These are phyloP conservation scores for Jatropha curcas DNA, from an alignment of 345 rosid genomes.

Conservation along the genomic window DNA sequence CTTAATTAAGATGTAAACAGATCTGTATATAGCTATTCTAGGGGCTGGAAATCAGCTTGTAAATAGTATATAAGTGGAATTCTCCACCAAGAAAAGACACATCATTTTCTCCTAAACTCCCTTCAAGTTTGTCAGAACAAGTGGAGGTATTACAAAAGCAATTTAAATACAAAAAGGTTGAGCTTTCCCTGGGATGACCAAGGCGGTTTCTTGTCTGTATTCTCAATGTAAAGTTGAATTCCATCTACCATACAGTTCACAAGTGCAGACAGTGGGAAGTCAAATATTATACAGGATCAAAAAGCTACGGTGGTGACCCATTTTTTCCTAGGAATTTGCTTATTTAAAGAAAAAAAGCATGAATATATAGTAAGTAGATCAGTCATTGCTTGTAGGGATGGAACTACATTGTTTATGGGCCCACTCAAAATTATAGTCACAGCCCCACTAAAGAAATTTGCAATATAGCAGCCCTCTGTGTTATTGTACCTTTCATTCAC, in stretches of 20 bases:
- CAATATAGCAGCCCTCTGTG: too few relatives aligned
- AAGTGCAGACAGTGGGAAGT: background rate
- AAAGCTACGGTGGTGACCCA: background rate
- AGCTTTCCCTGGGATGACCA: background rate
- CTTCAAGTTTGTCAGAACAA: background rate
- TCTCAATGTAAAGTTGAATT: background rate
- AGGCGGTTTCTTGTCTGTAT: background rate
- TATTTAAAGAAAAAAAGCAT: background rate
- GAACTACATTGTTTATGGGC: background rate
- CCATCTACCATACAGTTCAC: background rate
- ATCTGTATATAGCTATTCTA: too few relatives aligned
- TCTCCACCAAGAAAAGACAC: too few relatives aligned
- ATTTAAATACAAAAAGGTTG: background rate
- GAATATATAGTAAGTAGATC: background rate
- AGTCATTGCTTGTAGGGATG: background rate
- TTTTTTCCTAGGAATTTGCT: background rate
- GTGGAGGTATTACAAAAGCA: background rate
- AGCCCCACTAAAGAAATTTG: too few relatives aligned
- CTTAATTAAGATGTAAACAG: too few relatives aligned
- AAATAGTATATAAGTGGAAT: too few relatives aligned
- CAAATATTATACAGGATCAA: background rate
- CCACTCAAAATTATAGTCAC: too few relatives aligned
- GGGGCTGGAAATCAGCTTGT: too few relatives aligned
- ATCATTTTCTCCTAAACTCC: too few relatives aligned
- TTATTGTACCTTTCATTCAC: too few relatives aligned